These are phyloP conservation scores for Prunus persica DNA, from an alignment of 306 rosid genomes.

Conservation along the genomic window DNA sequence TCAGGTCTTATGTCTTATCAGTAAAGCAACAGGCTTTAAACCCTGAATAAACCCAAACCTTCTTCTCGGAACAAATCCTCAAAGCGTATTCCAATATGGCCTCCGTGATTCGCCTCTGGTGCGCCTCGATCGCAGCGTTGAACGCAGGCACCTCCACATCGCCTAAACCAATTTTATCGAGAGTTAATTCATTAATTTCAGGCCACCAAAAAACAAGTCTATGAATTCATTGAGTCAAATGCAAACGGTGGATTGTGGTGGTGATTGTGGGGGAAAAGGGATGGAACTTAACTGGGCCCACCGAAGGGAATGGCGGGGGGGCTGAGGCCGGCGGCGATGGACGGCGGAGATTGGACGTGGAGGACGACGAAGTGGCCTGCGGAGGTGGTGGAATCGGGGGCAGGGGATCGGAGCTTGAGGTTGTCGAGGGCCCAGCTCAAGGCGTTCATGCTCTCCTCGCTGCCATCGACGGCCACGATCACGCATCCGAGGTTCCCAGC, in stretches of 20 bases:
- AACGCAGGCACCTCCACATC: slow-evolving; percentile 86
- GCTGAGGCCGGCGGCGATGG: slow-evolving; percentile 66
- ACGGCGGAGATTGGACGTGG: slow-evolving; percentile 83
- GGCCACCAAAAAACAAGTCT: too few species aligned
- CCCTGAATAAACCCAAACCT: slow-evolving; percentile 25
- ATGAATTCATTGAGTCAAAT: background rate
- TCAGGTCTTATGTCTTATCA: background rate
- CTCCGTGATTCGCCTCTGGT: slow-evolving; percentile 77
- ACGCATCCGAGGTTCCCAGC: slow-evolving; percentile 61
- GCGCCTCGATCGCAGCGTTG: slow-evolving; percentile 85
- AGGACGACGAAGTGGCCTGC: slow-evolving; percentile 46
- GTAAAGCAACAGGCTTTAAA: background rate
- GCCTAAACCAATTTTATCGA: slow-evolving; percentile 28
- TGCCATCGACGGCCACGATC: slow-evolving; percentile 75
- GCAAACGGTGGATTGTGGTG: background rate
- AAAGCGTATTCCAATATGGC: slow-evolving; percentile 64
- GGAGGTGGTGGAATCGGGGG: slow-evolving; percentile 27
- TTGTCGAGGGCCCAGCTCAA: slow-evolving; percentile 77
- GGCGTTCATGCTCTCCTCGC: slow-evolving; percentile 81
- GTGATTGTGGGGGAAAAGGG: background rate
- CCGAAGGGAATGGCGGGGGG: slow-evolving; percentile 83
- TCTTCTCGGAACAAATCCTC: slow-evolving; percentile 54
- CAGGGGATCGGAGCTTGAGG: slow-evolving; percentile 65
- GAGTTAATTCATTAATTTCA: background rate
- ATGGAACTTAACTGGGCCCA: slow-evolving; percentile 64